These are phyloP conservation scores for Centella asiatica DNA, from an alignment of 129 eudicot species.

Conservation along the genomic window DNA sequence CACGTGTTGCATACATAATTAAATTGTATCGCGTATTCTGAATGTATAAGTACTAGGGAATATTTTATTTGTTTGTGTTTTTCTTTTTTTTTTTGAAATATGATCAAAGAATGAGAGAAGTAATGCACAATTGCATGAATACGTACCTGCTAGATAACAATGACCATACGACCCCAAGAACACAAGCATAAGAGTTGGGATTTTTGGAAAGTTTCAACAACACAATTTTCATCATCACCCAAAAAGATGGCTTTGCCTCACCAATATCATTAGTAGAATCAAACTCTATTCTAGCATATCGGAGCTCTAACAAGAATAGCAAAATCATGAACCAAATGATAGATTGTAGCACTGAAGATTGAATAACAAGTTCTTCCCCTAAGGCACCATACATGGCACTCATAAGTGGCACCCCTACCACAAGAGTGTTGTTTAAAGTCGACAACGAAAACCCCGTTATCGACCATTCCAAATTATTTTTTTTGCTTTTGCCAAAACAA, in stretches of 20 bases:
- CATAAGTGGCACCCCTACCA: conserved; percentile 57
- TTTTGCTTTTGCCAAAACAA: conserved; percentile 25
- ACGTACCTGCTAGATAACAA: conserved; percentile 28
- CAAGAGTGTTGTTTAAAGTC: conserved; percentile 40
- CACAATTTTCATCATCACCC: conserved; percentile 28
- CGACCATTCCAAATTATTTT: conserved; percentile 35
- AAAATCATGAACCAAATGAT: conserved; percentile 34
- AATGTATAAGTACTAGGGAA: too few species aligned
- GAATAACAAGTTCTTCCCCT: conserved; percentile 43
- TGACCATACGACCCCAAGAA: conserved; percentile 38
- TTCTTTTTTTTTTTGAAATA: too few species aligned
- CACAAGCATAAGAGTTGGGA: conserved; percentile 43
- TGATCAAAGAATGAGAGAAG: too few species aligned
- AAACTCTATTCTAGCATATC: conserved; percentile 6
- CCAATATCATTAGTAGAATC: not conserved
- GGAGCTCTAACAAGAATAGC: conserved; percentile 33
- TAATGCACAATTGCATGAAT: not conserved
- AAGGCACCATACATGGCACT: conserved; percentile 48
- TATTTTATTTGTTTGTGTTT: too few species aligned
- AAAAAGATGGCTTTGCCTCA: conserved; percentile 11
- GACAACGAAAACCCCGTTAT: conserved; percentile 49
- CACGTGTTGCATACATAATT: too few species aligned
- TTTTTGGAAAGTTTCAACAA: conserved; percentile 30
- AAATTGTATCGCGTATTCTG: too few species aligned
- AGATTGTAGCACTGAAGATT: conserved; percentile 35